Percentiles rank a stretch among this genome's conserved stretches.
phyloP scores from a whole-genome alignment of 257 asterid species.

The Salvia splendens region DNA sequence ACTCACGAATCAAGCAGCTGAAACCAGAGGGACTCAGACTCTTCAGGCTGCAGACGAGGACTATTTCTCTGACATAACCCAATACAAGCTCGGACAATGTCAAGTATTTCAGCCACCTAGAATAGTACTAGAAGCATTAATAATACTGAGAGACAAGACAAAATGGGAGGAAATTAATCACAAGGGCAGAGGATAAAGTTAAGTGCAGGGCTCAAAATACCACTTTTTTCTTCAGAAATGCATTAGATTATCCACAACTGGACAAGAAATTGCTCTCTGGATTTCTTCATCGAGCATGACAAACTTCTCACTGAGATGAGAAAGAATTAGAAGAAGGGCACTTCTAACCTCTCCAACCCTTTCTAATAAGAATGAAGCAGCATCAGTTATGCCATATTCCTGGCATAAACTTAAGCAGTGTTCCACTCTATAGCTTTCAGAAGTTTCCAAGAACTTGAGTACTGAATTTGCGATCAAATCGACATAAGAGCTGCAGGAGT shows the following conservation, averaged over 20 bases:
- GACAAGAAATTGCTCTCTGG: conserved; percentile 44
- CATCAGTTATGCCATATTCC: conserved; percentile 80
- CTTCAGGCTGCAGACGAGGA: conserved; percentile 79
- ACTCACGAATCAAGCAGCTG: conserved; percentile 92
- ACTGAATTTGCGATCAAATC: conserved; percentile 77
- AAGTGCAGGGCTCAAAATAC: conserved; percentile 44
- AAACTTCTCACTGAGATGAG: conserved; percentile 68
- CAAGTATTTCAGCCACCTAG: conserved; percentile 84
- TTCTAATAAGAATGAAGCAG: conserved; percentile 93
- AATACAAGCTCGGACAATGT: conserved; percentile 67
- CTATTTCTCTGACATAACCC: conserved; percentile 94
- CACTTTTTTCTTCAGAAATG: conserved; percentile 64
- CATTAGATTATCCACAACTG: conserved; percentile 43
- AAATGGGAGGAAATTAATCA: conserved; percentile 27
- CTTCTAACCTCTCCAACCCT: conserved; percentile 97
- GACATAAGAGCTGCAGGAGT: conserved; percentile 79
- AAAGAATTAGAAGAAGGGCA: conserved; percentile 76
- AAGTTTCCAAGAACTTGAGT: conserved; percentile 89
- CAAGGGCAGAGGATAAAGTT: conserved; percentile 22
- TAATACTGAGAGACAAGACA: conserved; percentile 24
- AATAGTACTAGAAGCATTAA: conserved; percentile 36
- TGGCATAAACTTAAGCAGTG: conserved; percentile 88
- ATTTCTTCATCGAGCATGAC: conserved; percentile 61
- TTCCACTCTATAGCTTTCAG: conserved; percentile 95
- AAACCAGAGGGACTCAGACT: conserved; percentile 95